Conservation (phyloP, 345 rosid species). For the Citrus australasica region DNA sequence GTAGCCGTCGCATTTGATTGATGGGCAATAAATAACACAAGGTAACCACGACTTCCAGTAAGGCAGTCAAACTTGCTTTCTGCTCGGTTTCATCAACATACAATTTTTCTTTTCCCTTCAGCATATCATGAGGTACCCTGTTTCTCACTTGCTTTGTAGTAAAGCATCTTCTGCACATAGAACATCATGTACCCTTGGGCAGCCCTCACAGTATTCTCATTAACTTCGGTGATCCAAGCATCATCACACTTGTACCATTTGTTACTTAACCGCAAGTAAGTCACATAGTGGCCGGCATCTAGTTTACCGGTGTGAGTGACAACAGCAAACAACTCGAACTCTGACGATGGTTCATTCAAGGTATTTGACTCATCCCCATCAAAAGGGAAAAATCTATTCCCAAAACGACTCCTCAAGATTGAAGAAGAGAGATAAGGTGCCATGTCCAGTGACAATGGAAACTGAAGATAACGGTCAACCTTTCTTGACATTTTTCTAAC, state of each 20-base stretch:
- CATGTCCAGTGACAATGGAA: slow-evolving; percentile 62
- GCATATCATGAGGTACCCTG: slow-evolving; percentile 19
- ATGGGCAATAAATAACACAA: background rate
- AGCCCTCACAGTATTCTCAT: slow-evolving; percentile 59
- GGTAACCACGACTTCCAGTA: background rate
- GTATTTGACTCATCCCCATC: slow-evolving; percentile 54
- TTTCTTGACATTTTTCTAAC: slow-evolving; percentile 58
- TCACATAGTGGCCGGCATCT: slow-evolving; percentile 62
- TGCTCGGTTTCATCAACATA: background rate
- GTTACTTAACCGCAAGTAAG: slow-evolving; percentile 54
- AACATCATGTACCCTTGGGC: slow-evolving; percentile 76
- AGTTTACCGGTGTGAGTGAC: slow-evolving; percentile 60
- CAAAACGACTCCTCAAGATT: slow-evolving; percentile 53
- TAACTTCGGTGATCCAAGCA: slow-evolving; percentile 60
- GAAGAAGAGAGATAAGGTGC: slow-evolving; percentile 63
- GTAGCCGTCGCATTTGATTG: slow-evolving; percentile 14
- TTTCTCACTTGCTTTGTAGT: slow-evolving; percentile 50
- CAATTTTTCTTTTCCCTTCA: background rate
- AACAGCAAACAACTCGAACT: slow-evolving; percentile 63
- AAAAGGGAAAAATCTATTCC: slow-evolving; percentile 50
- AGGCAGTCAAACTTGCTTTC: background rate
- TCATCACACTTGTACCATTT: slow-evolving; percentile 75
- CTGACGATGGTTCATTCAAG: slow-evolving; percentile 45
- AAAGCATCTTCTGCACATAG: slow-evolving; percentile 64
- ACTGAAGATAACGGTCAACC: slow-evolving; percentile 57